These are phyloP conservation scores for Aspergillus pseudonomiae DNA, from an alignment of 2,329 filamentous ascomycete species.

Conservation along the genomic window DNA sequence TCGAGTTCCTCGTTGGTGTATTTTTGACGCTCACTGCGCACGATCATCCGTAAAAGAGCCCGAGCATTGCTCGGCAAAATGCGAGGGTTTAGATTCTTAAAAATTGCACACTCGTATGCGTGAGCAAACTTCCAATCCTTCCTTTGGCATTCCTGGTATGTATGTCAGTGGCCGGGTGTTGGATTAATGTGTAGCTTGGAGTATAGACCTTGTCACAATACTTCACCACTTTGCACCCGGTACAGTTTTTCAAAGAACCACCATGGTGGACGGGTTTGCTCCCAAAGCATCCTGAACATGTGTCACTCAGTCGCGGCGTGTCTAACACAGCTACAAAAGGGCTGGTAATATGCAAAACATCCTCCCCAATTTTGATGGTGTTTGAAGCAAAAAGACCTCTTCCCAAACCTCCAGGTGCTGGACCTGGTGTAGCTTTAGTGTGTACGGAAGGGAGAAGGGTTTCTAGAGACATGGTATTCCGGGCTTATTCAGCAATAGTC, in stretches of 20 bases:
- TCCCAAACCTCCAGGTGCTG: constrained; percentile 42
- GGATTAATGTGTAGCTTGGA: not conserved
- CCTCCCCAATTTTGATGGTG: constrained; percentile 51
- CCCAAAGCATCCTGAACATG: constrained; percentile 61
- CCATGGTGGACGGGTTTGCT: constrained; percentile 33
- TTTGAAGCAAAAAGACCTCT: constrained; percentile 59
- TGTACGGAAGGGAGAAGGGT: not conserved
- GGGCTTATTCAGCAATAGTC: not conserved
- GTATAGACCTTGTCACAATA: constrained; percentile 61
- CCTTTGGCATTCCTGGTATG: constrained; percentile 58
- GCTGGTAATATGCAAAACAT: constrained; percentile 53
- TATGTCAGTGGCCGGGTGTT: constrained; percentile 5
- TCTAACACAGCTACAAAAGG: constrained; percentile 61
- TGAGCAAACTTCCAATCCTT: constrained; percentile 62
- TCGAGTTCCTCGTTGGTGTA: constrained; percentile 43
- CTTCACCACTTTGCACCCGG: constrained; percentile 59
- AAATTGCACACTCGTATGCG: constrained; percentile 62
- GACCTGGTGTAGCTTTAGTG: constrained; percentile 28
- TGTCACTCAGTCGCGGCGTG: constrained; percentile 53
- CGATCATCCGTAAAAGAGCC: constrained; percentile 58
- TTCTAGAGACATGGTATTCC: constrained; percentile 2
- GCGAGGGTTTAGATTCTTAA: constrained; percentile 48
- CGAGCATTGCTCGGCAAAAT: constrained; percentile 60
- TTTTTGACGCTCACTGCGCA: constrained; percentile 43
- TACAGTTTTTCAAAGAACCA: constrained; percentile 54